Conservation (phyloP, 1,139 yeast species). For the Yueomyces sp. region DNA sequence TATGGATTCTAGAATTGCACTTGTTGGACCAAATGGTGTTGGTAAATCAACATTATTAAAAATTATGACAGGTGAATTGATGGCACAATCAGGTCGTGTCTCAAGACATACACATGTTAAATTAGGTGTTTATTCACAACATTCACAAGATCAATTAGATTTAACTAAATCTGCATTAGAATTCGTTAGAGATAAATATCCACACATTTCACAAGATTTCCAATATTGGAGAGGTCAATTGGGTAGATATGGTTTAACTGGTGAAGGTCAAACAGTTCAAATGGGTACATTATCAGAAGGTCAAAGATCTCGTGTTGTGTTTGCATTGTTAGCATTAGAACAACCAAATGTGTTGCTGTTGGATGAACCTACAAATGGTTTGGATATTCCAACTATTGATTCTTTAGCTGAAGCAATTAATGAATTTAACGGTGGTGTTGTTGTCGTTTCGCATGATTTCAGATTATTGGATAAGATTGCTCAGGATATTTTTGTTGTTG, state of each 20-base stretch:
- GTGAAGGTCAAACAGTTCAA: conserved; percentile 96
- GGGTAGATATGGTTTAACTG: conserved; percentile 97
- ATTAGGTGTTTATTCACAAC: conserved; percentile 98
- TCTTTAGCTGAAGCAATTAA: conserved; percentile 94
- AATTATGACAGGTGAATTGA: conserved; percentile 89
- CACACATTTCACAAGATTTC: conserved; percentile 86
- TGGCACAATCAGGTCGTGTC: conserved; percentile 86
- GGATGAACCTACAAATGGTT: conserved; percentile 99
- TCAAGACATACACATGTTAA: conserved; percentile 95
- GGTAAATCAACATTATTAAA: conserved; percentile 95
- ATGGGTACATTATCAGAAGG: conserved; percentile 99
- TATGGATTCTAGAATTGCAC: conserved; percentile 97
- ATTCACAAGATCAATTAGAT: conserved; percentile 96
- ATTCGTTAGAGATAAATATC: conserved; percentile 89
- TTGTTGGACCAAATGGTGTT: conserved; percentile 98
- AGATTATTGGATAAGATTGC: conserved; percentile 95
- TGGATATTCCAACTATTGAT: conserved; percentile 96
- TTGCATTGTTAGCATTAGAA: conserved; percentile 90
- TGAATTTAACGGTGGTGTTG: conserved; percentile 94
- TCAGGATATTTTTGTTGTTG: conserved; percentile 91
- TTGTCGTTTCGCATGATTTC: conserved; percentile 98
- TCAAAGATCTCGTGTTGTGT: conserved; percentile 97
- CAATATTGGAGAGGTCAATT: conserved; percentile 99
- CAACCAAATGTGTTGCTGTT: conserved; percentile 86
- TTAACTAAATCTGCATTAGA: conserved; percentile 90